phyloP scores from a whole-genome alignment of 1,284 basidiomycete species.

The Trichosporon sp. region DNA sequence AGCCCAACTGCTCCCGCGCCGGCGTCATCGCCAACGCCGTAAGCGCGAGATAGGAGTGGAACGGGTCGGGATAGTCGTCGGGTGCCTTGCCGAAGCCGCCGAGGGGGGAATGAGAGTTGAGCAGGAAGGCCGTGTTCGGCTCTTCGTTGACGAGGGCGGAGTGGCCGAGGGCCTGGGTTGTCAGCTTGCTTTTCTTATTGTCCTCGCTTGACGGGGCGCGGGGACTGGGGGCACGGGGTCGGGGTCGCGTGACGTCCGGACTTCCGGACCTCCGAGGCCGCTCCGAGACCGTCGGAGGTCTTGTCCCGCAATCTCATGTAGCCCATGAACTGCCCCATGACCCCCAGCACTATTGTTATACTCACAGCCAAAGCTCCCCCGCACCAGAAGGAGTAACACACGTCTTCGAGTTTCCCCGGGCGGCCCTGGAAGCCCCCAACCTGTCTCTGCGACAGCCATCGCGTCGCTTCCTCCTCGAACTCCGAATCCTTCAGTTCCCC shows the following conservation, averaged over 20 bases:
- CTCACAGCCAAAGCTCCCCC: slow-evolving; percentile 73
- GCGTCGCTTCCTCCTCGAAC: slow-evolving; percentile 56
- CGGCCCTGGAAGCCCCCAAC: slow-evolving; percentile 81
- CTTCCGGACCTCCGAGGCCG: too few species aligned
- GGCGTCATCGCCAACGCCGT: slow-evolving; percentile 74
- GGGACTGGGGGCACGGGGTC: too few species aligned
- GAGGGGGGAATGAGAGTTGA: slow-evolving; percentile 75
- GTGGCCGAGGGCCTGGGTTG: slow-evolving; percentile 66
- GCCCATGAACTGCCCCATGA: too few species aligned
- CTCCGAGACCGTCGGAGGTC: too few species aligned
- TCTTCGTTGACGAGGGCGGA: slow-evolving; percentile 63
- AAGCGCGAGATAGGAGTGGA: slow-evolving; percentile 84
- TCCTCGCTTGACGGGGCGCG: too few species aligned
- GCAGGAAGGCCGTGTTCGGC: slow-evolving; percentile 67
- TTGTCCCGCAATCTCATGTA: too few species aligned
- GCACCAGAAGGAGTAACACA: slow-evolving; percentile 95
- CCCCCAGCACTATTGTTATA: slow-evolving; percentile 20
- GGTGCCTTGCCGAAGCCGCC: slow-evolving; percentile 83
- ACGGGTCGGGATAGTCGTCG: slow-evolving; percentile 80
- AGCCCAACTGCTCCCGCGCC: slow-evolving; percentile 60
- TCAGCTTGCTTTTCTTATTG: neutral
- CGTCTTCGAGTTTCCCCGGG: slow-evolving; percentile 80
- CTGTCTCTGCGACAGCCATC: slow-evolving; percentile 78
- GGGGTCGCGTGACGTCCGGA: too few species aligned
- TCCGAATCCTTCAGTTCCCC: slow-evolving; percentile 17